Percentiles rank a stretch among this genome's conserved stretches.
Conservation (phyloP, 2,329 filamentous ascomycete species). For the Ilyonectria sp. region DNA sequence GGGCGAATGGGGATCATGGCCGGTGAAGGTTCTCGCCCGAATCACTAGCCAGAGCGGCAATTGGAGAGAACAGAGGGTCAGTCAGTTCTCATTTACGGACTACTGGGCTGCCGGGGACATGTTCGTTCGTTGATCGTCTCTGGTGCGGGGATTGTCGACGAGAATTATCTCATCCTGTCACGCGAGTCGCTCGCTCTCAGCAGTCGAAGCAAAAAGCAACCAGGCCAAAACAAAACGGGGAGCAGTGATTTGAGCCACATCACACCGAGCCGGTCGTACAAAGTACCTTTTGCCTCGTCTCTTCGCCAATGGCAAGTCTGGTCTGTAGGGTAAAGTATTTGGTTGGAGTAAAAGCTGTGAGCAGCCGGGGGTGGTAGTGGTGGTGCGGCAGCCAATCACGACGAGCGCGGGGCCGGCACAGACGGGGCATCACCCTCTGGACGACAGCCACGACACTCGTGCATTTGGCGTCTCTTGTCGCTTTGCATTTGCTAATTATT, state of each 20-base stretch:
- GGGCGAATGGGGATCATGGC: neutral
- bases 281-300: constrained; percentile 14
- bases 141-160: neutral
- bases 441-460: constrained; percentile 64
- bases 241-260: constrained; percentile 31
- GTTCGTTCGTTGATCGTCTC: constrained; percentile 8
- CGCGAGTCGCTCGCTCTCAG: neutral
- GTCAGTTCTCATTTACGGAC: constrained; percentile 12
- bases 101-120: neutral
- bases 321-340: constrained; percentile 17
- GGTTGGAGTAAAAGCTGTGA: neutral
- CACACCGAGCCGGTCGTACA: constrained; percentile 28
- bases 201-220: constrained; percentile 10
- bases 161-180: neutral
- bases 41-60: constrained; percentile 11
- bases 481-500: constrained; percentile 24
- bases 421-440: constrained; percentile 55
- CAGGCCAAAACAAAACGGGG: neutral
- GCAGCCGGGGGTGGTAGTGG: constrained; percentile 1
- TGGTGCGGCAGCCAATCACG: constrained; percentile 37
- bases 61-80: constrained; percentile 7
- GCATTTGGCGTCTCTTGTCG: constrained; percentile 50
- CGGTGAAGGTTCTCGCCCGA: neutral
- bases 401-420: constrained; percentile 37
- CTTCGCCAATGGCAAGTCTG: constrained; percentile 6